These are phyloP conservation scores for Cryoendolithus antarcticus DNA, from an alignment of 2,329 filamentous ascomycete genomes.

Conservation along the genomic window DNA sequence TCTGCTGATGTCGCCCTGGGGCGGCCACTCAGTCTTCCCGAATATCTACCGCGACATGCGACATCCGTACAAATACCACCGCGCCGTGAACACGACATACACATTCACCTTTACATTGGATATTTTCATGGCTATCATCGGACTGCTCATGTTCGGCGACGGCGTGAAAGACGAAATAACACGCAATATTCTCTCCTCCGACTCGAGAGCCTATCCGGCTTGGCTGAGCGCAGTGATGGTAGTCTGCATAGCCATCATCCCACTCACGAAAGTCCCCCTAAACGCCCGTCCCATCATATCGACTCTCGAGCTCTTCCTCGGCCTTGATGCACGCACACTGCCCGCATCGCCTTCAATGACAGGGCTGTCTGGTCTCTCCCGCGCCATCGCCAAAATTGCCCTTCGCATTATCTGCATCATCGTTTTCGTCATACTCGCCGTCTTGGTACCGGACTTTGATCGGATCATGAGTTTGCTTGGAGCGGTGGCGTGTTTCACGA, in stretches of 20 bases:
- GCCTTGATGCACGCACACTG: slow-evolving; percentile 50
- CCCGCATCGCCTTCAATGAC: slow-evolving; percentile 29
- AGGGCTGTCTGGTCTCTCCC: slow-evolving; percentile 44
- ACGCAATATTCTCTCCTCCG: slow-evolving; percentile 66
- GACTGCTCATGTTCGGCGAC: slow-evolving; percentile 90
- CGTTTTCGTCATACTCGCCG: slow-evolving; percentile 64
- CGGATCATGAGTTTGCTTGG: slow-evolving; percentile 87
- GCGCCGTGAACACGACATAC: slow-evolving; percentile 69
- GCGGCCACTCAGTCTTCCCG: slow-evolving; percentile 65
- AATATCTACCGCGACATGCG: slow-evolving; percentile 72
- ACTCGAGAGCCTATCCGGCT: slow-evolving; percentile 53
- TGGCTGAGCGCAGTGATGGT: slow-evolving; percentile 67
- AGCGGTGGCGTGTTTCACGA: slow-evolving; percentile 79
- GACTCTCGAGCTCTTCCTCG: slow-evolving; percentile 69
- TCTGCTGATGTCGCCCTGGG: slow-evolving; percentile 73
- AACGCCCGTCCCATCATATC: slow-evolving; percentile 73
- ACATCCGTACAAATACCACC: slow-evolving; percentile 68
- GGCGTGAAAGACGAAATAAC: slow-evolving; percentile 81
- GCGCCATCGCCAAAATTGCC: slow-evolving; percentile 45
- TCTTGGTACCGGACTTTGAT: slow-evolving; percentile 67
- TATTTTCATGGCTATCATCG: slow-evolving; percentile 65
- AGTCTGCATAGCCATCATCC: slow-evolving; percentile 81
- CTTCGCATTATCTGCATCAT: slow-evolving; percentile 56
- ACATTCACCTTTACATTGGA: slow-evolving; percentile 75
- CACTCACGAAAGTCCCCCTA: slow-evolving; percentile 68